Base-by-base conservation (phyloP, 108 stramenopile genomes). In the Fragilariopsis cylindrus region DNA sequence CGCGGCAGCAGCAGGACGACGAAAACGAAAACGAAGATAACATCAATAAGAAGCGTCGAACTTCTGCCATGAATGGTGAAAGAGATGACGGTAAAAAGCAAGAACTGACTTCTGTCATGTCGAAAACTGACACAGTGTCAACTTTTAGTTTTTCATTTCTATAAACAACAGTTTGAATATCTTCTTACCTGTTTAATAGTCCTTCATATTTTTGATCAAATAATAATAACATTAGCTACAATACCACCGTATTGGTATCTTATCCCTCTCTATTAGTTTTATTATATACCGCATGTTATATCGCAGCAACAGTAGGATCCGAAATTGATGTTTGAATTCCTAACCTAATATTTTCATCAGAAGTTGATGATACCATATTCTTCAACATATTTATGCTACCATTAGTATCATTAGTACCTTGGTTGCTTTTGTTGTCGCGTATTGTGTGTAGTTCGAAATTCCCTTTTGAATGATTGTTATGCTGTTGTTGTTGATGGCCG, bases 61-160 rank as follows among this genome's bases (percentile, higher is more conserved):
- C 43, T 63, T 45, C 15, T 11, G 57, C 40, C 70, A n/a, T 64
- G 47, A 5, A 9, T 13, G 52, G 50, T 57, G 13, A 66, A 11
- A 16, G 57, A 64, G 8, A 11, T 9, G 65, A 45, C 16, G 30
- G 13, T 3, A 16, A 48, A 9, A 15, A 50, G 4, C 30, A 21
- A 15, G 60, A 73, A 52, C 21, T 42, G 15, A 78, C 62, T 40
- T 72, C 71, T 60, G 72, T 79, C 72, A 79, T 79, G 72, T 71
- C 65, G 18, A 73, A 69, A 60, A 69, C 78, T 15, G 78, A 79
- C 15, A 69, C 52, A 44, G 57, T 73, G 5, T 39, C 70, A 41
- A 57, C 69, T 0, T 80, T 80, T 48, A 70, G 62, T 21, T 80
- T 80, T 58, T 80, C 79, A 2, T 80, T 80, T 46, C 69, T 80